Base-by-base conservation (phyloP, 257 asterid genomes). In the Schizonepeta tenuifolia region DNA sequence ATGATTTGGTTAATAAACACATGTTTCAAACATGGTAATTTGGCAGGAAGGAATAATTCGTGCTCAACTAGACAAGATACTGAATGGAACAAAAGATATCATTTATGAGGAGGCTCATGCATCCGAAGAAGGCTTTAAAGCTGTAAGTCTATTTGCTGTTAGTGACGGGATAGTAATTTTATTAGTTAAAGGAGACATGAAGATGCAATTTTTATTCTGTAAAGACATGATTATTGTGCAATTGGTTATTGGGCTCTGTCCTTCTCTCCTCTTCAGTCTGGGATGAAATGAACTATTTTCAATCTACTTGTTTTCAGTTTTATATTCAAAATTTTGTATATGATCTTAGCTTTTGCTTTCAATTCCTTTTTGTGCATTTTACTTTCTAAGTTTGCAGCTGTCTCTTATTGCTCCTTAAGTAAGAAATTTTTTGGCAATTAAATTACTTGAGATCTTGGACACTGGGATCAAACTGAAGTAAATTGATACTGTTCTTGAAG, bases 11-110 rank as follows among this genome's bases (percentile, higher is more conserved):
- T 21, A 73, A 36, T 21, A 53, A 41, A 47, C 54, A 55, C 50
- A 36, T 63, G 44, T 71, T 24, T 57, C 64, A 68, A 71, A 80
- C 71, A 55, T 60, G 12, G 55, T 80, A 65, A 43, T 82, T 51
- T 80, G 74, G 73, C 88, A 95, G 99, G 99, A 95, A 69, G 99
- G 99, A 66, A 87, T 69, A 81, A 80, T 92, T 59, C 99, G 99
- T 75, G 83, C 87, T 68, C 79, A 69, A 46, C 88, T 95, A 69
- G 81, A 73, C 51, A 79, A 77, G 44, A 72, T 85, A 69, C 77
- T 95, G 71, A 72, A 76, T 61, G 90, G 88, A 44, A 80, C 82
- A 9, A 81, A 86, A 65, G 98, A 84, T 82, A 89, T 90, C 74
- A 75, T 85, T 43, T 95, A 83, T 49, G 96, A 89, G 76, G 90